phyloP scores from a whole-genome alignment of 1,139 yeast species.

The Taphrina communis region DNA sequence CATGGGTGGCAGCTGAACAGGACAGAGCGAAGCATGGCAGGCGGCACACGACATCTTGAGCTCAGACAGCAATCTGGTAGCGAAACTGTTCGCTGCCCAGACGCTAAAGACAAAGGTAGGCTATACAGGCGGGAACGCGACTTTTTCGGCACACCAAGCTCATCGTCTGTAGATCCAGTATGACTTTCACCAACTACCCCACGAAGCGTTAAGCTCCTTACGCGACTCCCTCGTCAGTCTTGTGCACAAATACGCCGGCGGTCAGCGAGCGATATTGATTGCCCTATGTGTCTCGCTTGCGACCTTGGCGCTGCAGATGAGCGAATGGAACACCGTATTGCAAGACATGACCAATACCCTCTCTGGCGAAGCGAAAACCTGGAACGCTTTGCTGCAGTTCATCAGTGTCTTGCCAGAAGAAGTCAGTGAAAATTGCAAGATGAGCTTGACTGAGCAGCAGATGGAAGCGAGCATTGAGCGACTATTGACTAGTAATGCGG shows the following conservation, averaged over 20 bases:
- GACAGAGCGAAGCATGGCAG: constrained; percentile 54
- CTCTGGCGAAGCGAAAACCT: constrained; percentile 53
- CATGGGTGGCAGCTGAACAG: no score
- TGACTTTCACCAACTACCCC: constrained; percentile 78
- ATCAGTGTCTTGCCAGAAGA: constrained; percentile 91
- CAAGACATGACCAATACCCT: constrained; percentile 67
- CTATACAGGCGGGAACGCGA: no score
- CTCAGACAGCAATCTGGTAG: constrained; percentile 54
- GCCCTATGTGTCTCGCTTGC: constrained; percentile 83
- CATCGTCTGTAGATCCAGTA: constrained; percentile 60
- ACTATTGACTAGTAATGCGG: constrained; percentile 70
- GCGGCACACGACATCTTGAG: constrained; percentile 51
- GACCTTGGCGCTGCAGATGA: constrained; percentile 76
- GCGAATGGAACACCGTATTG: constrained; percentile 74
- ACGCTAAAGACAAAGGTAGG: constrained; percentile 74
- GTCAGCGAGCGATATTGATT: constrained; percentile 67
- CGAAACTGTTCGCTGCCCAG: constrained; percentile 85
- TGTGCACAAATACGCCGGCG: constrained; percentile 57
- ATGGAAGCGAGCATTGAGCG: constrained; percentile 67
- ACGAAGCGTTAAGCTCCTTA: constrained; percentile 59
- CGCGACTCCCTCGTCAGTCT: constrained; percentile 68
- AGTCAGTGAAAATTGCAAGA: constrained; percentile 73
- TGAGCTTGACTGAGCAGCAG: constrained; percentile 83
- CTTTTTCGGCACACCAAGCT: neutral
- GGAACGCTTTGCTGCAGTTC: constrained; percentile 65